Evolutionary conservation across 345 rosid genomes (phyloP), one percentile per base, ranked within the genome.

Genomic region (Gossypium longicalyx): DNA sequence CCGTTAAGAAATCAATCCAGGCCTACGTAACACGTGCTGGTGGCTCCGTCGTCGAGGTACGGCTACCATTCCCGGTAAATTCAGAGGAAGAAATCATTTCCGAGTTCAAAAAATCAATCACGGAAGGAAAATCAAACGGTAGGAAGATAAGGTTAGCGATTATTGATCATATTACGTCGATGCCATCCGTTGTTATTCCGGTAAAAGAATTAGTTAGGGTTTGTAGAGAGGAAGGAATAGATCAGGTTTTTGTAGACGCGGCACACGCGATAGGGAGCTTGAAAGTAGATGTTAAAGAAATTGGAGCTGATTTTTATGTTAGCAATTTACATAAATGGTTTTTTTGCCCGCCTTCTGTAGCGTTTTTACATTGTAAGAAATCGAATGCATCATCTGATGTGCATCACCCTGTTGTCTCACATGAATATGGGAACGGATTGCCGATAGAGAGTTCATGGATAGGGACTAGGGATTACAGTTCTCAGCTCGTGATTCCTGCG

Each of bases 291-390:
- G 81, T 95, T 86, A 85, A 88, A 74, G 91, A 93, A 68, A 93
- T 95, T 62, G 99, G 91, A 20, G 99, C 99, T 77, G 98, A 95
- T 71, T 95, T 90, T 76, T 95, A 93, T 57, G 83, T 87, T 1
- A 90, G 97, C 67, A 93, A 91, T 70, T 85, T 95, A 77, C 92
- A 93, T 51, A 95, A 95, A 72, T 95, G 99, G 99, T 89, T 95
- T 64, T 93, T 95, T 74, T 90, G 97, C 7, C 99, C 97, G 0
- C 99, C 98, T 27, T 84, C 97, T 0, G 94, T 85, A 2, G 94
- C 99, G 0, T 91, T 95, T 84, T 82, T 93, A 87, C 88, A 93
- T 62, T 91, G 94, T 69, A 86, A 74, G 75, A 91, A 73, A 20
- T 80, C 89, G 0, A 27, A 19, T 4, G 43, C 67, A 3, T 73